Evolutionary conservation across 1,284 basidiomycete genomes (phyloP).

Genomic region (Cryptococcus neoformans): DNA sequence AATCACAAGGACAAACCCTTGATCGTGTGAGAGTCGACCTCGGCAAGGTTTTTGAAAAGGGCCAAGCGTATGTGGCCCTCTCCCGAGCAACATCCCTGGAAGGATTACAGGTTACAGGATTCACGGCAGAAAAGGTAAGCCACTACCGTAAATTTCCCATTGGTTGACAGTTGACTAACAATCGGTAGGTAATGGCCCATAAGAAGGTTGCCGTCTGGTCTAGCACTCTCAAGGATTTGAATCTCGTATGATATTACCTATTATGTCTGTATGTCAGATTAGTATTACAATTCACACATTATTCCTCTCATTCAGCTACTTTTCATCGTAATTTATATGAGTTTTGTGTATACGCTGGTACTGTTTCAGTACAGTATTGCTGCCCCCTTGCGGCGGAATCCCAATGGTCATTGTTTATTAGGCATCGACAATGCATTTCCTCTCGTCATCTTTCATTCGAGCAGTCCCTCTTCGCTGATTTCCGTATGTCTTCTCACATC

Average conservation of each 20-base stretch:
- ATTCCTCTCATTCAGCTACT: background rate
- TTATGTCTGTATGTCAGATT: background rate
- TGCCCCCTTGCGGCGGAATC: too few species aligned
- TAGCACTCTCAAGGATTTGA: constrained; percentile 16
- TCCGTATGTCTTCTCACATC: too few species aligned
- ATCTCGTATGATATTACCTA: background rate
- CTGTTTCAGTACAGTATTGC: too few species aligned
- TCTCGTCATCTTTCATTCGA: too few species aligned
- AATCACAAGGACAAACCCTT: constrained; percentile 79
- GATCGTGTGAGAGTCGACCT: constrained; percentile 52
- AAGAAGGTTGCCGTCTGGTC: constrained; percentile 48
- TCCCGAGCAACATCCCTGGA: constrained; percentile 91
- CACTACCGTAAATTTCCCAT: background rate
- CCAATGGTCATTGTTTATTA: too few species aligned
- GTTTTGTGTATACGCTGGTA: too few species aligned
- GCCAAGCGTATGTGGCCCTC: constrained; percentile 88
- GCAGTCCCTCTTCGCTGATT: too few species aligned
- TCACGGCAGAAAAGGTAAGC: constrained; percentile 72
- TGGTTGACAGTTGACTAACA: background rate
- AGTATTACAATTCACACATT: background rate
- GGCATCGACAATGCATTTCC: too few species aligned
- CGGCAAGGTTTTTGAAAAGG: constrained; percentile 69
- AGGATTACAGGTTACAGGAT: constrained; percentile 85
- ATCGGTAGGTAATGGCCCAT: constrained; percentile 55
- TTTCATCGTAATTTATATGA: background rate